A percentile compares a stretch with the other conserved stretches of the same genome.
phyloP scores from a whole-genome alignment of 176 grass and related monocot genomes.

The Eremochloa ophiuroides region DNA sequence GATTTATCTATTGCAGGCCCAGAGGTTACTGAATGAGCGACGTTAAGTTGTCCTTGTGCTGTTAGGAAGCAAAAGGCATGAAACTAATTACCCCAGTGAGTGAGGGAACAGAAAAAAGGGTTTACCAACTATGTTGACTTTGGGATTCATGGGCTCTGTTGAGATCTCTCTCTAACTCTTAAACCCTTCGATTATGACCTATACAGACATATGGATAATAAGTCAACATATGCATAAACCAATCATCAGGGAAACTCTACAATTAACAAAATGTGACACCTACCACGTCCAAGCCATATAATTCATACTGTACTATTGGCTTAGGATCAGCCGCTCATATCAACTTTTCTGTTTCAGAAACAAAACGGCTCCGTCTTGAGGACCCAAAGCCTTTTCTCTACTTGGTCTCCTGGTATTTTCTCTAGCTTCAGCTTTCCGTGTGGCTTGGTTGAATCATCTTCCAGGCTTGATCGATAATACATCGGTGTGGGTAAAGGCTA shows the following conservation, averaged over 20 bases:
- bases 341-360: background rate
- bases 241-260: background rate
- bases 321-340: background rate
- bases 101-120: background rate
- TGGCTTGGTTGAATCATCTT: background rate
- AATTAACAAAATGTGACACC: background rate
- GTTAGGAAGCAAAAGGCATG: background rate
- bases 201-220: conserved; percentile 1
- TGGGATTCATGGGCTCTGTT: conserved; percentile 88
- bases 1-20: conserved; percentile 1
- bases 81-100: background rate
- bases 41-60: background rate
- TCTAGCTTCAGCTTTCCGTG: background rate
- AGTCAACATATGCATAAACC: background rate
- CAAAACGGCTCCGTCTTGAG: background rate
- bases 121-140: conserved; percentile 98
- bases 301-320: background rate
- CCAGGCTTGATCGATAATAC: background rate
- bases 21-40: background rate
- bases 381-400: background rate
- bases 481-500: background rate
- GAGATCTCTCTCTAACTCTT: conserved; percentile 99
- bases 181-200: conserved; percentile 96
- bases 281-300: background rate
- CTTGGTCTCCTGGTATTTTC: too few relatives aligned